phyloP scores from a whole-genome alignment of 768 basidiomycete genomes.

The Leccinellum luteum region DNA sequence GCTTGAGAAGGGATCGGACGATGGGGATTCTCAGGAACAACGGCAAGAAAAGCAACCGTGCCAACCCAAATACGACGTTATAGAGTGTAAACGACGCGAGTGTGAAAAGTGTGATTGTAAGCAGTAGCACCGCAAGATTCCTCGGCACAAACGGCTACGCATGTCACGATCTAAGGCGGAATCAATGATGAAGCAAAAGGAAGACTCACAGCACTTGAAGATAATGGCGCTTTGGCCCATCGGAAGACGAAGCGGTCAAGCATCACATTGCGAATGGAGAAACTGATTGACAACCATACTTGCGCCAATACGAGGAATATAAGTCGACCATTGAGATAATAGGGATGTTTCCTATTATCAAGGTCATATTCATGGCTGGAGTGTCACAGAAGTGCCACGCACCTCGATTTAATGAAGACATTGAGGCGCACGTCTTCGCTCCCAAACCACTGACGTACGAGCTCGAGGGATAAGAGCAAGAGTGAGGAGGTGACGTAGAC shows the following conservation, averaged over 20 bases:
- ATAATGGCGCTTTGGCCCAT: slow-evolving; percentile 32
- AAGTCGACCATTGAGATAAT: slow-evolving; percentile 67
- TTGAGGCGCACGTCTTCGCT: slow-evolving; percentile 43
- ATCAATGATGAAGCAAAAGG: neutral
- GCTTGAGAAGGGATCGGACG: slow-evolving; percentile 48
- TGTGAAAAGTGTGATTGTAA: slow-evolving; percentile 43
- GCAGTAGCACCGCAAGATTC: slow-evolving; percentile 23
- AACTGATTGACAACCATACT: slow-evolving; percentile 43
- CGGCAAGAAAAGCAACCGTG: slow-evolving; percentile 49
- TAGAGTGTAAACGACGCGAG: slow-evolving; percentile 38
- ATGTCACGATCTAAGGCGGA: neutral
- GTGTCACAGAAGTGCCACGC: slow-evolving; percentile 10
- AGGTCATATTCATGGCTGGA: neutral
- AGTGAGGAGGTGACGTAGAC: slow-evolving; percentile 50
- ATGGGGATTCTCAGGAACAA: slow-evolving; percentile 55
- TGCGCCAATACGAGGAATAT: slow-evolving; percentile 61
- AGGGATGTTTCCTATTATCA: slow-evolving; percentile 63
- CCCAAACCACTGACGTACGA: slow-evolving; percentile 29
- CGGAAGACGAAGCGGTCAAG: slow-evolving; percentile 56
- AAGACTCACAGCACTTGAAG: slow-evolving; percentile 19
- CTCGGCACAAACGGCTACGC: slow-evolving; percentile 20
- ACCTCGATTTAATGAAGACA: slow-evolving; percentile 71
- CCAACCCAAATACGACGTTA: slow-evolving; percentile 43
- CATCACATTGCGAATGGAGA: slow-evolving; percentile 56
- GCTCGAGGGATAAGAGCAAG: slow-evolving; percentile 42